phyloP scores from a whole-genome alignment of 495 filamentous ascomycete species.

The Parathielavia hyrcaniae region DNA sequence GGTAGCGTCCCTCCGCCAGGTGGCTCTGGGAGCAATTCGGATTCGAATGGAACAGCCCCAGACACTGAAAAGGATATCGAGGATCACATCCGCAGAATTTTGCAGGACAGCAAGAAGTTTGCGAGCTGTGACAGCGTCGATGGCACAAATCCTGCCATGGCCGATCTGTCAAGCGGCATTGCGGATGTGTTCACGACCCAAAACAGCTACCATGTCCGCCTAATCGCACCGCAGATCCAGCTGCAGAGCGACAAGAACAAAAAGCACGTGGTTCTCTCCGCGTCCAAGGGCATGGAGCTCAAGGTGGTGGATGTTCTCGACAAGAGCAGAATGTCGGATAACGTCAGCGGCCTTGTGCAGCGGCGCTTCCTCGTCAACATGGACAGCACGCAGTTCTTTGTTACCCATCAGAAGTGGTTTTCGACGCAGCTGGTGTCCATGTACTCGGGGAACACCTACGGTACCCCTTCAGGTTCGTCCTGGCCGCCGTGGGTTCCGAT shows the following conservation, averaged over 20 bases:
- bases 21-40: slow-evolving; percentile 32
- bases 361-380: slow-evolving; percentile 88
- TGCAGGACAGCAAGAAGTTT: slow-evolving; percentile 77
- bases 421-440: slow-evolving; percentile 73
- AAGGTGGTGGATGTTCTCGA: slow-evolving; percentile 98
- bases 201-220: slow-evolving; percentile 86
- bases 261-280: slow-evolving; percentile 86
- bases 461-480: slow-evolving; percentile 70
- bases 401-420: slow-evolving; percentile 85
- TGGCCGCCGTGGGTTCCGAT: slow-evolving; percentile 98
- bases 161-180: slow-evolving; percentile 65
- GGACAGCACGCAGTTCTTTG: slow-evolving; percentile 96
- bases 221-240: slow-evolving; percentile 96
- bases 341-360: slow-evolving; percentile 90
- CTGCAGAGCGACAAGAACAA: slow-evolving; percentile 96
- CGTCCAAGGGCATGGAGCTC: slow-evolving; percentile 92
- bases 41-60: slow-evolving; percentile 40
- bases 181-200: slow-evolving; percentile 86
- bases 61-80: slow-evolving; percentile 63
- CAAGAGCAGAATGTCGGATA: slow-evolving; percentile 82
- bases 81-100: slow-evolving; percentile 78
- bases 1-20: slow-evolving; percentile 34
- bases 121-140: slow-evolving; percentile 63
- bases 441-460: slow-evolving; percentile 90
- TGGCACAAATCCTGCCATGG: slow-evolving; percentile 39